These are phyloP conservation scores for Ceratocystiopsis sp. DNA, from an alignment of 2,329 filamentous ascomycete species.

Conservation along the genomic window DNA sequence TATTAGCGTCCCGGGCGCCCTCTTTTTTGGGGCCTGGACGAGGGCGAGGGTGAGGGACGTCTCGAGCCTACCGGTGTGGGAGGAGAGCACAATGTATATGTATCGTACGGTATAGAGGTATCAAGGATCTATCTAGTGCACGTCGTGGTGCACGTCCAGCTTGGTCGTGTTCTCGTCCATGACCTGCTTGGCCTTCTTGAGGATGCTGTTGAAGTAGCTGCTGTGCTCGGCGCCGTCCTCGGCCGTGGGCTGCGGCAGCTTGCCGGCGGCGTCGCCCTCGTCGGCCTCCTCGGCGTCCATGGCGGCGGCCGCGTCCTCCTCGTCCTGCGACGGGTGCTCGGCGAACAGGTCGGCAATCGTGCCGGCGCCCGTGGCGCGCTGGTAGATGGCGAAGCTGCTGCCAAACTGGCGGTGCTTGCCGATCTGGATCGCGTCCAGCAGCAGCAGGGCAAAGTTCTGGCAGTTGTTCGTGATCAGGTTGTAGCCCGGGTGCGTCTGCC, in stretches of 20 bases:
- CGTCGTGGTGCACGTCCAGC: constrained; percentile 22
- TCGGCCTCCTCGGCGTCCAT: constrained; percentile 6
- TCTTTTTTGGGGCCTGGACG: no score
- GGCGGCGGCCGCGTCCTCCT: constrained; percentile 13
- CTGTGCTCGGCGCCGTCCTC: not conserved
- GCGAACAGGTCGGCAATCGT: constrained; percentile 35
- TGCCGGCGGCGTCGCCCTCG: constrained; percentile 5
- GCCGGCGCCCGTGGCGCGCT: constrained; percentile 30
- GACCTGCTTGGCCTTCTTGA: constrained; percentile 31
- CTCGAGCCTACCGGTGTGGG: no score
- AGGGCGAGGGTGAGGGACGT: no score
- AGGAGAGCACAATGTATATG: no score
- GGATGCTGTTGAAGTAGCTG: constrained; percentile 19
- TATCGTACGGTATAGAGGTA: no score
- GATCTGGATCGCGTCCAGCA: constrained; percentile 37
- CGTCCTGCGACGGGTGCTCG: constrained; percentile 14
- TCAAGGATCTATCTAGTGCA: no score
- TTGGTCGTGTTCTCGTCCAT: constrained; percentile 38
- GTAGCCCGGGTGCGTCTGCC: constrained; percentile 30
- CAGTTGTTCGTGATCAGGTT: constrained; percentile 45
- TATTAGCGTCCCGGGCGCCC: no score
- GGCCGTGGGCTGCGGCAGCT: constrained; percentile 5
- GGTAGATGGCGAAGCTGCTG: constrained; percentile 35
- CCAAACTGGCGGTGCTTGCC: constrained; percentile 32
- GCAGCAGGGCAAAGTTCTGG: constrained; percentile 35